A percentile compares a stretch with the other conserved stretches of the same genome.
phyloP scores from a whole-genome alignment of 2,329 filamentous ascomycete genomes.

The Fusarium sp. region DNA sequence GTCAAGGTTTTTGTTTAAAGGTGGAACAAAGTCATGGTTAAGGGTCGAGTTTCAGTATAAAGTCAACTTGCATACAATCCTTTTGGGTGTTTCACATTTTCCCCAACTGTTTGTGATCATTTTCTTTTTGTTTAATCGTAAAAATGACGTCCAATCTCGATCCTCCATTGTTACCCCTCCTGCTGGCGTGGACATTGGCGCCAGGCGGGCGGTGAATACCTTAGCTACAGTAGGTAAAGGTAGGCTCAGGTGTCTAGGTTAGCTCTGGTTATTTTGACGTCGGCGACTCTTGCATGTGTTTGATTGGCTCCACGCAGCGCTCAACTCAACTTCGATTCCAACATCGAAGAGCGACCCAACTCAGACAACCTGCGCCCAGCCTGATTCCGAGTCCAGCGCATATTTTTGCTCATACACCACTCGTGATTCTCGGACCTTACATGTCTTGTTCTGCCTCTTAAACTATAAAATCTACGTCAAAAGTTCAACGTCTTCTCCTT shows the following conservation, averaged over 20 bases:
- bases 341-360: conserved; percentile 37
- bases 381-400: conserved; percentile 28
- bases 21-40: conserved; percentile 13
- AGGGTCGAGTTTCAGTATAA: not conserved
- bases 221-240: not conserved
- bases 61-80: not conserved
- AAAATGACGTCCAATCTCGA: conserved; percentile 18
- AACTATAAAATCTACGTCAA: not conserved
- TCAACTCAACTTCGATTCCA: conserved; percentile 38
- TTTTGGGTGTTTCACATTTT: not conserved
- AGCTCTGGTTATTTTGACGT: conserved; percentile 39
- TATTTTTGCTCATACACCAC: conserved; percentile 1
- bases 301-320: conserved; percentile 44
- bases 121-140: not conserved
- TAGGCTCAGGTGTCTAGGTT: conserved; percentile 31
- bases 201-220: conserved; percentile 43
- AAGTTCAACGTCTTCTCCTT: not conserved
- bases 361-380: conserved; percentile 34
- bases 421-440: not conserved
- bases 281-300: conserved; percentile 31
- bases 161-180: conserved; percentile 39
- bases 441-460: not conserved
- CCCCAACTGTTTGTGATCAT: not conserved
- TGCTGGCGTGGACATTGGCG: conserved; percentile 24
- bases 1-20: not conserved